Evolutionary conservation across 371 early-diverging fungal species (phyloP), one percentile per base, ranked within the genome.

Genomic region (Zancudomyces culisetae): DNA sequence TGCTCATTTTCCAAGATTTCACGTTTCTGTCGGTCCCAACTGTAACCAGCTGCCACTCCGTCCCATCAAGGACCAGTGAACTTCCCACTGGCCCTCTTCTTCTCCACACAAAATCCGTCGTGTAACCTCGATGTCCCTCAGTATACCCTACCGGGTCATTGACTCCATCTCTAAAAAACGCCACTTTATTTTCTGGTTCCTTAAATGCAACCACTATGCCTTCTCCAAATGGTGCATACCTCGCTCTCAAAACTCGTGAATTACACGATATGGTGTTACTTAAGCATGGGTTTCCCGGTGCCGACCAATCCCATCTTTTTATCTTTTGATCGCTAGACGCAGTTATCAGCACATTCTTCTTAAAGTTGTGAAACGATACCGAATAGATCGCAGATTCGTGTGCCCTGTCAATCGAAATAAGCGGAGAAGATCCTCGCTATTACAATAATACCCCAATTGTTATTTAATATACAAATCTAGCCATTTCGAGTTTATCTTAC

Each of bases 221-320:
- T 15, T 49, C 35, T 22, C 50, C 13, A 28, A 19, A 29, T 2
- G 50, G 50, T 26, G 22, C 30, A 49, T 19, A 49, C 20, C 50
- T 2, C 6, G 50, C 50, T 29, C 39, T 49, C n/a, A 40, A 49
- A 30, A 49, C 28, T 13, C 20, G 15, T 13, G 28, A 29, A 4
- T 49, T 28, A 30, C 39, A 35, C 29, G 3, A 49, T 19, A 22
- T 35, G 40, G 50, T 49, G 35, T n/a, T n/a, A 30, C 29, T 35
- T 6, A 49, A 40, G 23, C 30, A 49, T n/a, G 22, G 29, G 8
- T 49, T 8, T 29, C 3, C n/a, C 2, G 50, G 40, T 22, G 26
- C 20, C 13, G 28, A 27, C 50, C 50, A 49, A 49, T 49, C 50
- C 50, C 50, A 49, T 29, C 39, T 49, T 23, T 48, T 49, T 27